phyloP scores from a whole-genome alignment of 306 rosid genomes.

The Myrica gale region DNA sequence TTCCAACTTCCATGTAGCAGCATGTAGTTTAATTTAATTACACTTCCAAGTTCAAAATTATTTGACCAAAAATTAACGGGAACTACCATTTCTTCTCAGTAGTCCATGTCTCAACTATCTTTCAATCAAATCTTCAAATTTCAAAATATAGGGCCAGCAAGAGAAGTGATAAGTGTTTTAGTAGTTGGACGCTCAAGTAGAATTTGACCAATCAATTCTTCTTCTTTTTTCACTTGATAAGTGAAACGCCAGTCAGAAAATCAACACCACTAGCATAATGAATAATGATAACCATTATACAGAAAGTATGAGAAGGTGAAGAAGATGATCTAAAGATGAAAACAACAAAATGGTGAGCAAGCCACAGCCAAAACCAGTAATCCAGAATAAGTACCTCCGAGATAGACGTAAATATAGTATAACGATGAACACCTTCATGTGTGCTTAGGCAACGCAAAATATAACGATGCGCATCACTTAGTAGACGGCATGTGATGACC shows the following conservation, averaged over 20 bases:
- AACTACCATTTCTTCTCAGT: background rate
- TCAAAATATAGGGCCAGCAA: background rate
- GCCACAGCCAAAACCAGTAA: conserved; percentile 16
- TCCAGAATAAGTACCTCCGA: conserved; percentile 68
- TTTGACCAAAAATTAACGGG: background rate
- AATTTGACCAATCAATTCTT: too few relatives aligned
- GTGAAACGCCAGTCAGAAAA: background rate
- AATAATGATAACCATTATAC: background rate
- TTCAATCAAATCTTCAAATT: background rate
- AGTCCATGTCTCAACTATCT: background rate
- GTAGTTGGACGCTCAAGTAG: too few relatives aligned
- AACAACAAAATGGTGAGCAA: conserved; percentile 3
- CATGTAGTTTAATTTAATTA: too few relatives aligned
- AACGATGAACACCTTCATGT: conserved; percentile 61
- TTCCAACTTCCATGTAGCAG: background rate
- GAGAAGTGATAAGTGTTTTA: too few relatives aligned
- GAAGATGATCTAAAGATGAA: background rate
- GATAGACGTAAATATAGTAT: conserved; percentile 73
- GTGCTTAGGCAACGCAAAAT: conserved; percentile 79
- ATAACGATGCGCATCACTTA: conserved; percentile 90
- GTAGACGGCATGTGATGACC: conserved; percentile 65
- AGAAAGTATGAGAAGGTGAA: background rate
- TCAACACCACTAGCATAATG: background rate
- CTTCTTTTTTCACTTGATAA: background rate
- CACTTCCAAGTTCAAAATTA: background rate